A percentile compares a stretch with the other conserved stretches of the same genome.
Evolutionary conservation across 2,329 filamentous ascomycete species (phyloP).

Genomic region (Tolypocladium tropicale): DNA sequence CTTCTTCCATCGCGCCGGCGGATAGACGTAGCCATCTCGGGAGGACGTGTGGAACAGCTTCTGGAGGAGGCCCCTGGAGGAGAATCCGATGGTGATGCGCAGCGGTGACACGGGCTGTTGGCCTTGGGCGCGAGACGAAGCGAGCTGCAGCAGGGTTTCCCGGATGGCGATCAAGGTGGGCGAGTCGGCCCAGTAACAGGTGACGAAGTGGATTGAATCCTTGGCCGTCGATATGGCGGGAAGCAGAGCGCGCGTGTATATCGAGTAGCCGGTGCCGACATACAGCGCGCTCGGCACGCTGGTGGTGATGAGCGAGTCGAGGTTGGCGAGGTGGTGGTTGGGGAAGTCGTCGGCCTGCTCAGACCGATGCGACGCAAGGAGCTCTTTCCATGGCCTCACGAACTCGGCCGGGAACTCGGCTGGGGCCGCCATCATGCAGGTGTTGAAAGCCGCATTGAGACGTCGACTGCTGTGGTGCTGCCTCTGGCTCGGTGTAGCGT

Average conservation of each 20-base stretch:
- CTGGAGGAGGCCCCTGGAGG: constrained; percentile 60
- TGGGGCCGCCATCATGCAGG: constrained; percentile 2
- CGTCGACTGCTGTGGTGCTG: background rate
- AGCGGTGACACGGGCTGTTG: constrained; percentile 25
- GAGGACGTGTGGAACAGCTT: constrained; percentile 66
- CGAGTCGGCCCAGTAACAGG: constrained; percentile 73
- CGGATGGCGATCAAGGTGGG: constrained; percentile 47
- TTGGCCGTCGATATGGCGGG: constrained; percentile 51
- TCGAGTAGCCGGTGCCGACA: constrained; percentile 47
- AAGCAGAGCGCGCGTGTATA: constrained; percentile 44
- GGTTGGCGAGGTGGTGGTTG: constrained; percentile 32
- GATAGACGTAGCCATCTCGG: constrained; percentile 50
- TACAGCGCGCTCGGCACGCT: constrained; percentile 37
- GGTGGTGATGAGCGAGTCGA: constrained; percentile 35
- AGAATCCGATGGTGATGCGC: constrained; percentile 65
- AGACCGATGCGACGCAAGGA: constrained; percentile 19
- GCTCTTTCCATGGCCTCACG: constrained; percentile 25
- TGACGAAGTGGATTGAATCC: constrained; percentile 63
- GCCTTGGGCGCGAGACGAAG: constrained; percentile 25
- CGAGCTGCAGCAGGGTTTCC: constrained; percentile 49
- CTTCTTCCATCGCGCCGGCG: constrained; percentile 46
- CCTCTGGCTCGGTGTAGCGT: background rate
- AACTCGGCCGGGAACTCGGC: constrained; percentile 25
- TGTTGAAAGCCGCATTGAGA: background rate
- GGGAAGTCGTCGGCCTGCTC: constrained; percentile 34